Evolutionary conservation across 1,284 basidiomycete species (phyloP), one percentile per base, ranked within the genome.

Genomic region (Schizopora paradoxa): DNA sequence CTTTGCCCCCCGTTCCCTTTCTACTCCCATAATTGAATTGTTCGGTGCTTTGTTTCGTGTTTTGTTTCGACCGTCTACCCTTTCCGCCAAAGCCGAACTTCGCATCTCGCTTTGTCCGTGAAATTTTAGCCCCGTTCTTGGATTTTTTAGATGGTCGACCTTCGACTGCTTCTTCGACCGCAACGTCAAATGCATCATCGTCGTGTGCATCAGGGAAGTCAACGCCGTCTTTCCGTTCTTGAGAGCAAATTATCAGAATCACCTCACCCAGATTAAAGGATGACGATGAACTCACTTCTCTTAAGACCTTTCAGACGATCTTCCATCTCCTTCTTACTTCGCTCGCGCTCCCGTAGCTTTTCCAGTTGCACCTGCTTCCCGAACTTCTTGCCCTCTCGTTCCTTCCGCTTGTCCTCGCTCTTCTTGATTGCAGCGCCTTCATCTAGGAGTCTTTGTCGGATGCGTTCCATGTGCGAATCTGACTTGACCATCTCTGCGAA

Each of bases 401-500:
- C 90, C 59, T 84, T 86, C 58, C 90, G 82, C 60, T 92, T 94
- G 46, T 91, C 87, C 61, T 98, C 94, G 49, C 84, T 79, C 62
- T 88, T 90, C 66, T 97, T 94, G 61, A 98, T 93, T 2, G 78
- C 75, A 2, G 92, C 89, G 22, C 74, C 70, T 63, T 99, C 95
- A 64, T 98, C 90, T 21, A 99, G 76, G 26, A 98, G 69, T 26
- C 87, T 81, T 58, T 93, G 86, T 41, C 96, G 85, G 56, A 99
- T 91, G 39, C 91, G 82, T 64, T 97, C 93, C 96, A 99, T 99
- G 68, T 99, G 96, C 18, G 90, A 76, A 60, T 99, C 96, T 21
- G 85, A 86, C 69, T 99, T 99, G 58, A 98, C 87, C 95, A 99
- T 99, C 69, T 99, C 95, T 16, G 95, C 95, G 59, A 97, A 99